phyloP scores from a whole-genome alignment of 2,329 filamentous ascomycete species.

The Dendrostoma leiphaemia region DNA sequence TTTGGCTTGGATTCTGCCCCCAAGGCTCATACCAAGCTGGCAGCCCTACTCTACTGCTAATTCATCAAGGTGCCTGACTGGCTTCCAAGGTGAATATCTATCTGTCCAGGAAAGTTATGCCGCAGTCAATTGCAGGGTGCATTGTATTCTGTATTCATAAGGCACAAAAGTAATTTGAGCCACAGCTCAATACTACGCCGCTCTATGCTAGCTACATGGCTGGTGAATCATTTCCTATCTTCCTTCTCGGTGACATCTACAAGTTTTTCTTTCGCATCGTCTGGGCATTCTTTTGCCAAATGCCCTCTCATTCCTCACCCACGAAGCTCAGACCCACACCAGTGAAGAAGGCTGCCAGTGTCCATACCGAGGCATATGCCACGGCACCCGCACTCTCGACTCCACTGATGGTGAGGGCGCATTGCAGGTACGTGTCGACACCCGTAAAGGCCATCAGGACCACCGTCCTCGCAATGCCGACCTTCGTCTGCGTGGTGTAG shows the following conservation, averaged over 20 bases:
- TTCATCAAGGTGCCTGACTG: too few species aligned
- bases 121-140: too few species aligned
- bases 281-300: background rate
- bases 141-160: too few species aligned
- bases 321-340: constrained; percentile 55
- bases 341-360: constrained; percentile 58
- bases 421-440: constrained; percentile 61
- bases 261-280: background rate
- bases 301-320: constrained; percentile 40
- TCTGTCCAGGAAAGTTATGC: too few species aligned
- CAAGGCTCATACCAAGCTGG: too few species aligned
- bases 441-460: constrained; percentile 57
- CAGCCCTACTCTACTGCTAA: too few species aligned
- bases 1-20: too few species aligned
- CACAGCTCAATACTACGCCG: background rate
- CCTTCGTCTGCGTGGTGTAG: constrained; percentile 60
- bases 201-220: background rate
- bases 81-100: too few species aligned
- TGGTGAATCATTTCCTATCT: constrained; percentile 6
- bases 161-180: too few species aligned
- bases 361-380: constrained; percentile 75
- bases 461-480: constrained; percentile 63
- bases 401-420: constrained; percentile 65
- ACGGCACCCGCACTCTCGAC: constrained; percentile 68
- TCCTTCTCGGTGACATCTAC: background rate